Evolutionary conservation across 768 basidiomycete genomes (phyloP).

Genomic region (Boletellus ananas): DNA sequence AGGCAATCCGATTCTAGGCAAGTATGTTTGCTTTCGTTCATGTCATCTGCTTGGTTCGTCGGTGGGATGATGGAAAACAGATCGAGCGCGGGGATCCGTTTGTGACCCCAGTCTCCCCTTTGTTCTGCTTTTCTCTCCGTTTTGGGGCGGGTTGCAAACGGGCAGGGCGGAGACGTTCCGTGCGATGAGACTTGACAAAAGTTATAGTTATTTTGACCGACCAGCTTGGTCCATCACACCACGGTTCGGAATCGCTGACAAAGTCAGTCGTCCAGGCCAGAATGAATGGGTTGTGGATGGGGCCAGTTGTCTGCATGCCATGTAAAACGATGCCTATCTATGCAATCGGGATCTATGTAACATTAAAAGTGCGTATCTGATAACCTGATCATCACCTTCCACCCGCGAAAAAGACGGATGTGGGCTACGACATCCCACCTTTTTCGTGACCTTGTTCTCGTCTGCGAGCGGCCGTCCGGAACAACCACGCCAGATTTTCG

Average conservation of each 20-base stretch:
- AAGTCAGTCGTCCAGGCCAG: not conserved
- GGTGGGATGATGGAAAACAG: conserved; percentile 28
- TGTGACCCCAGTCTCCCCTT: conserved; percentile 23
- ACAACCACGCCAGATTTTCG: conserved; percentile 83
- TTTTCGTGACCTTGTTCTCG: conserved; percentile 32
- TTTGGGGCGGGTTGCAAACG: conserved; percentile 27
- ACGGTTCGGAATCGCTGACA: conserved; percentile 5
- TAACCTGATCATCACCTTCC: conserved; percentile 6
- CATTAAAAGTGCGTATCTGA: conserved; percentile 1
- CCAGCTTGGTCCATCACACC: not conserved
- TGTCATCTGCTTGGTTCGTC: conserved; percentile 3
- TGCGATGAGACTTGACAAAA: conserved; percentile 14
- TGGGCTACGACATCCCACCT: conserved; percentile 1
- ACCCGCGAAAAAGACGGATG: not conserved
- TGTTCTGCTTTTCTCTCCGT: conserved; percentile 22
- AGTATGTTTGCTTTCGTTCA: not conserved
- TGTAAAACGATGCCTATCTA: conserved; percentile 12
- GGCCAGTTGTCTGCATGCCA: conserved; percentile 1
- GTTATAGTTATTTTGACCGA: conserved; percentile 36
- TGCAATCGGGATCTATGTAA: not conserved
- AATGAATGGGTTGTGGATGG: conserved; percentile 5
- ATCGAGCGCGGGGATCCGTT: conserved; percentile 23
- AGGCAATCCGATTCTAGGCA: not conserved
- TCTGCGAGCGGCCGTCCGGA: conserved; percentile 61
- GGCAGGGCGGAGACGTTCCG: conserved; percentile 22